Evolutionary conservation across 495 filamentous ascomycete genomes (phyloP), one percentile per base, ranked within the genome.

Genomic region (Penicillium nucicola): DNA sequence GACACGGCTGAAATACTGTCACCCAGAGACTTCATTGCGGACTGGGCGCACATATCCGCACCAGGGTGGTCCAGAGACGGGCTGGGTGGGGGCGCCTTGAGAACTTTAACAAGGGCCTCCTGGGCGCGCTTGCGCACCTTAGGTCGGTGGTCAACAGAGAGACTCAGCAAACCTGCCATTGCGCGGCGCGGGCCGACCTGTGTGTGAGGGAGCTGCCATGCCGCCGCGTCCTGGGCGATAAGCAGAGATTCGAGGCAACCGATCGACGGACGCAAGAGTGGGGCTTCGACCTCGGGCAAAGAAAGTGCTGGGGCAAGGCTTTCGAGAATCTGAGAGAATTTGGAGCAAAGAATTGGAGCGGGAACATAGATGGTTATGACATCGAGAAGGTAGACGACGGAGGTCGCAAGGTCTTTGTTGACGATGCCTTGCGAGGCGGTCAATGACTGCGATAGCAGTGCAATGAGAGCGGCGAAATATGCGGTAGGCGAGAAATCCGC

Each of bases 301-400:
- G 87, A 84, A 32, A 98, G 69, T 6, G 90, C 85, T 2, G 93
- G 90, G 7, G 88, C 90, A 42, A 98, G 82, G 53, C 84, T 85
- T 14, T 84, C 83, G 43, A 98, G 83, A 58, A 98, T 97, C 65
- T 95, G 88, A 11, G 86, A 83, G 74, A 97, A 98, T 68, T 96
- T 96, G 31, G 89, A 86, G 45, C 89, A 85, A 23, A 98, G 85
- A 25, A 98, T 81, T 14, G 93, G 79, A 18, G 87, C 77, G 31
- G 95, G 92, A 44, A 90, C 83, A 63, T 84, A 87, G 52, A 84
- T 84, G 12, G 90, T 89, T 53, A 95, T 83, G 55, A 92, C 72
- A 68, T 98, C 93, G 74, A 98, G 89, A 13, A 98, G 84, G 69
- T 98, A 98, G 48, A 98, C 88, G 52, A 96, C 87, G 12, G 93